These are phyloP conservation scores for Chlorokybus atmophyticus DNA, from an alignment of 139 green algal species.

Conservation along the genomic window DNA sequence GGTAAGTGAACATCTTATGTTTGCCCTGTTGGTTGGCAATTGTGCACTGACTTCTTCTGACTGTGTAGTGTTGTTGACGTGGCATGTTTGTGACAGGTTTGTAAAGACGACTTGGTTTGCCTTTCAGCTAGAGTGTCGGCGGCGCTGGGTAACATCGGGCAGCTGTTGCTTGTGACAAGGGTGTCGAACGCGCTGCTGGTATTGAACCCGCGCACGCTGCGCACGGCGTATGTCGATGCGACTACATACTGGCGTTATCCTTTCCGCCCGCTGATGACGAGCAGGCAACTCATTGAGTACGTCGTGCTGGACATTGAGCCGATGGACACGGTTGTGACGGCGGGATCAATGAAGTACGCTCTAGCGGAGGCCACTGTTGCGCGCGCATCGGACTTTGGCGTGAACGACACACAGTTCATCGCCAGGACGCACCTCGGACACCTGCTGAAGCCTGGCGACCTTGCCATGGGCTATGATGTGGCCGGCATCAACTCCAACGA, in stretches of 20 bases:
- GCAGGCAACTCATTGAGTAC: constrained; percentile 64
- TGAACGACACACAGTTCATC: constrained; percentile 69
- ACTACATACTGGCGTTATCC: constrained; percentile 56
- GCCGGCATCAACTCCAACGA: constrained; percentile 55
- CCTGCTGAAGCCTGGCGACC: constrained; percentile 48
- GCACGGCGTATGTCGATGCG: constrained; percentile 47
- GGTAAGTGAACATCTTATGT: neutral
- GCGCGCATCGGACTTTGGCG: constrained; percentile 67
- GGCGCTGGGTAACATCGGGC: constrained; percentile 61
- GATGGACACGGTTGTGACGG: neutral
- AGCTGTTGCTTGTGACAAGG: constrained; percentile 69
- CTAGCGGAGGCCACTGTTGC: constrained; percentile 63
- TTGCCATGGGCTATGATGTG: constrained; percentile 77
- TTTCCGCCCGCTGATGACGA: constrained; percentile 48
- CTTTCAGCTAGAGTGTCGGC: constrained; percentile 59
- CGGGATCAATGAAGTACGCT: constrained; percentile 5
- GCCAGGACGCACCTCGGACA: constrained; percentile 75
- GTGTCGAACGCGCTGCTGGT: constrained; percentile 75
- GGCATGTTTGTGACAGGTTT: too few relatives aligned
- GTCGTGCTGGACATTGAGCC: constrained; percentile 82
- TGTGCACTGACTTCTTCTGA: too few relatives aligned
- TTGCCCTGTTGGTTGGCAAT: neutral
- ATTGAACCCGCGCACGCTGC: constrained; percentile 66
- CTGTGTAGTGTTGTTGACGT: too few relatives aligned
- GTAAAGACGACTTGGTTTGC: constrained; percentile 87